These are phyloP conservation scores for Globisporangium yorkense DNA, from an alignment of 352 stramenopile species.

Conservation along the genomic window DNA sequence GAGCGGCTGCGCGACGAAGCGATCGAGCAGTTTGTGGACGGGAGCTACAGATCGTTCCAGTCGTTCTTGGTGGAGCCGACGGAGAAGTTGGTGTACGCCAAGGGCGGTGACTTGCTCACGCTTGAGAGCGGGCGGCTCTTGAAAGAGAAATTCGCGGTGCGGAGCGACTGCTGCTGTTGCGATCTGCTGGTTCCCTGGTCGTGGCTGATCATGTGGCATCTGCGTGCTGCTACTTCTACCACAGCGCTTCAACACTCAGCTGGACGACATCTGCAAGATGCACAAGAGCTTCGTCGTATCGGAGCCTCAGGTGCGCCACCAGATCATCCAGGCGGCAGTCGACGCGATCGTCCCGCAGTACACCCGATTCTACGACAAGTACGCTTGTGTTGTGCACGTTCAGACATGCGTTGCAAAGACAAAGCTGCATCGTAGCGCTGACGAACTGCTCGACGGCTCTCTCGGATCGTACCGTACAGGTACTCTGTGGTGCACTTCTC, in stretches of 20 bases:
- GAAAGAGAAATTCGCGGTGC: conserved; percentile 89
- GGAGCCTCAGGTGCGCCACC: conserved; percentile 77
- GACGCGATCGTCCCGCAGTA: conserved; percentile 86
- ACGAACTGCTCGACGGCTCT: no score
- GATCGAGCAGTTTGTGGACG: conserved; percentile 76
- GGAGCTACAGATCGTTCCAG: conserved; percentile 67
- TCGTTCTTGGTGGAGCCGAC: conserved; percentile 70
- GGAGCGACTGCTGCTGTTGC: neutral
- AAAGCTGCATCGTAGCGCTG: no score
- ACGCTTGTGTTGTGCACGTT: conserved; percentile 7
- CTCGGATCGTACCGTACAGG: conserved; percentile 16
- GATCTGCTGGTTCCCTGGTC: neutral
- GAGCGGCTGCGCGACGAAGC: conserved; percentile 82
- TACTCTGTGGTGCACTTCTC: conserved; percentile 90
- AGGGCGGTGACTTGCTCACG: conserved; percentile 75
- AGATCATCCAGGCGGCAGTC: conserved; percentile 80
- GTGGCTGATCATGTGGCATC: neutral
- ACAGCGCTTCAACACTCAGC: conserved; percentile 66
- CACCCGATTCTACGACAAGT: conserved; percentile 91
- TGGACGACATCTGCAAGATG: conserved; percentile 62
- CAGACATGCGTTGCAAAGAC: neutral
- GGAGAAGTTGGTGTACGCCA: conserved; percentile 84
- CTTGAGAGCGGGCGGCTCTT: conserved; percentile 87
- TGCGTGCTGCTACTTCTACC: neutral
- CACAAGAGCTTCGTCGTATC: conserved; percentile 82